Evolutionary conservation across 441 rosid species (phyloP), one percentile per base, ranked within the genome.

Genomic region (Biscutella auriculata): DNA sequence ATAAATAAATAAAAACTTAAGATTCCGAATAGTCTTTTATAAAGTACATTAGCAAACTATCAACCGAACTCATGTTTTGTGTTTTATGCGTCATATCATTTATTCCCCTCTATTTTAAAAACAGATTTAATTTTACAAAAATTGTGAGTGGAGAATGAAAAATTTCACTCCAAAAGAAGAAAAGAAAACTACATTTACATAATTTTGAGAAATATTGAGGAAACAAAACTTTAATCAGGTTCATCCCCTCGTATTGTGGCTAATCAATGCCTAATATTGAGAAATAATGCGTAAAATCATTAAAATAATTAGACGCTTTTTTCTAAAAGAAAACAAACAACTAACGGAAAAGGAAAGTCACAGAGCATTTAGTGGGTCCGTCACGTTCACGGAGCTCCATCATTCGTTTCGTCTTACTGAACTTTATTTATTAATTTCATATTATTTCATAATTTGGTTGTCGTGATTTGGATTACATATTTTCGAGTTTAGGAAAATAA

Each of bases 11-110:
- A n/a, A n/a, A 41, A 40, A 39, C 49, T 30, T n/a, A n/a, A 60
- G 62, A 60, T 60, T 67, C 57, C 19, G 2, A 23, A 39, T 62
- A 55, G 26, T 36, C 63, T 54, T 68, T 68, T 26, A 54, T 48
- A 55, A 67, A 68, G 62, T 27, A 39, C 26, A 47, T 8, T 25
- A 32, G 16, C 42, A 41, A 55, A 57, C 54, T 62, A 47, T 49
- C 62, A 34, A 49, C 37, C 28, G 10, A 56, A 35, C 49, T 55
- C 34, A 56, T 60, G 53, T 55, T 40, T 13, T 45, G 19, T 62
- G 72, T 56, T 62, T 55, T 62, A 68, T 57, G 57, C 66, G 62
- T 60, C n/a, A n/a, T n/a, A n/a, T n/a, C n/a, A n/a, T n/a, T n/a
- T n/a, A n/a, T n/a, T n/a, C n/a, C n/a, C n/a, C n/a, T n/a, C n/a